A percentile compares a stretch with the other conserved stretches of the same genome.
phyloP scores from a whole-genome alignment of 192 early-diverging fungal species.

The Coemansia sp. region DNA sequence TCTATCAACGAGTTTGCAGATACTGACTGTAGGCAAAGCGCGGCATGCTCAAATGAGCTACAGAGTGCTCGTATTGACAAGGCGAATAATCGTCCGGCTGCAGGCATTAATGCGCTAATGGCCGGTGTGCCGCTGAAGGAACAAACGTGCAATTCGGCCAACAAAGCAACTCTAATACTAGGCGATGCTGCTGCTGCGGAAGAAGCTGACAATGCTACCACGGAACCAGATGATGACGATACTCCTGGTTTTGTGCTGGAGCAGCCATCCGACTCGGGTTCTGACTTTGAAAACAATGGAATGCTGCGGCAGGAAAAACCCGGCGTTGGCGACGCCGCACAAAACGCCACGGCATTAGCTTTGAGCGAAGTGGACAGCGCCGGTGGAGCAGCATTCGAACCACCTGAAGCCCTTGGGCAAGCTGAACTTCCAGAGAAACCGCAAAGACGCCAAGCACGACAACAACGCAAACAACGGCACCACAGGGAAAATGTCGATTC shows the following conservation, averaged over 20 bases:
- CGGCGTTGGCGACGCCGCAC: background rate
- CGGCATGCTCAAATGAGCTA: background rate
- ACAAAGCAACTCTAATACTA: background rate
- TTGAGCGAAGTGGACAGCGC: background rate
- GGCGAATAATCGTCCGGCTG: background rate
- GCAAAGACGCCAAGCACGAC: background rate
- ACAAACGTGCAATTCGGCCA: background rate
- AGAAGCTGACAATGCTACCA: background rate
- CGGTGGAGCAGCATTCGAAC: background rate
- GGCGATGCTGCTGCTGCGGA: background rate
- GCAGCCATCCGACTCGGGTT: background rate
- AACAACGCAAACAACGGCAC: constrained; percentile 8
- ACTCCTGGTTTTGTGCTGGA: background rate
- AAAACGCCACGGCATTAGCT: background rate
- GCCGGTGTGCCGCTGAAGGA: background rate
- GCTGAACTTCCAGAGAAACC: constrained; percentile 6
- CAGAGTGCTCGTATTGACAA: background rate
- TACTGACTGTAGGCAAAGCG: background rate
- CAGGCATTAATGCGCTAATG: background rate
- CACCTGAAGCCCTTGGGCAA: background rate
- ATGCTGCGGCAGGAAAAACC: background rate
- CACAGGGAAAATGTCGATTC: constrained; percentile 11
- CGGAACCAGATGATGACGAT: background rate
- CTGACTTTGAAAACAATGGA: background rate
- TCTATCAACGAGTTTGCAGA: constrained; percentile 2